phyloP scores from a whole-genome alignment of 148 eudicot genomes.

The Cornus suecica region DNA sequence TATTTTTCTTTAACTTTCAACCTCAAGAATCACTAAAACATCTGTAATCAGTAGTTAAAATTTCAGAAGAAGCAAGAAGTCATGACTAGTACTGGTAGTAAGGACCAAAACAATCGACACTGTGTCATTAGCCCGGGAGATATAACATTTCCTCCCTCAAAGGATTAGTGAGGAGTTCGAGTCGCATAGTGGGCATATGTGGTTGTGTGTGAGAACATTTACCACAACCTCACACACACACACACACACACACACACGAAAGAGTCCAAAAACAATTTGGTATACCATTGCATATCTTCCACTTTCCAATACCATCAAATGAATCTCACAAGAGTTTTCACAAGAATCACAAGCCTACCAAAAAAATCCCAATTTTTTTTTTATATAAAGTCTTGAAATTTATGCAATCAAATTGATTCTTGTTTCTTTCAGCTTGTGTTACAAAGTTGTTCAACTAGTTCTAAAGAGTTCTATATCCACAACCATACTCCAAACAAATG shows the following conservation, averaged over 20 bases:
- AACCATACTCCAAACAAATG: background rate
- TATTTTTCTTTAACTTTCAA: constrained; percentile 1
- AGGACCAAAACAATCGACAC: background rate
- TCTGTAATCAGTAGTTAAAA: background rate
- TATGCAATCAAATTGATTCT: background rate
- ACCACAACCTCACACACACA: no score
- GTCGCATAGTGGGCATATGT: no score
- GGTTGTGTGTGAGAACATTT: no score
- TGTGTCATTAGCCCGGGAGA: no score
- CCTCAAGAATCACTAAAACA: background rate
- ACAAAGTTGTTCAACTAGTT: background rate
- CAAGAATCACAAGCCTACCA: background rate
- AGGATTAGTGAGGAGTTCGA: no score
- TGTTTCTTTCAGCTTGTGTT: background rate
- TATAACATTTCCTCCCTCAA: no score
- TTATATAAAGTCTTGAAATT: background rate
- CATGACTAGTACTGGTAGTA: background rate
- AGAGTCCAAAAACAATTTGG: background rate
- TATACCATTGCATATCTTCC: background rate
- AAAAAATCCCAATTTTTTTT: background rate
- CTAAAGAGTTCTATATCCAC: background rate
- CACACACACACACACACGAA: no score
- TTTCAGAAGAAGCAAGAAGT: background rate
- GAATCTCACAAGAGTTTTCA: background rate
- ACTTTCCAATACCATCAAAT: background rate